A percentile compares a stretch with the other conserved stretches of the same genome.
phyloP scores from a whole-genome alignment of 768 basidiomycete genomes.

The Filobasidium floriforme region DNA sequence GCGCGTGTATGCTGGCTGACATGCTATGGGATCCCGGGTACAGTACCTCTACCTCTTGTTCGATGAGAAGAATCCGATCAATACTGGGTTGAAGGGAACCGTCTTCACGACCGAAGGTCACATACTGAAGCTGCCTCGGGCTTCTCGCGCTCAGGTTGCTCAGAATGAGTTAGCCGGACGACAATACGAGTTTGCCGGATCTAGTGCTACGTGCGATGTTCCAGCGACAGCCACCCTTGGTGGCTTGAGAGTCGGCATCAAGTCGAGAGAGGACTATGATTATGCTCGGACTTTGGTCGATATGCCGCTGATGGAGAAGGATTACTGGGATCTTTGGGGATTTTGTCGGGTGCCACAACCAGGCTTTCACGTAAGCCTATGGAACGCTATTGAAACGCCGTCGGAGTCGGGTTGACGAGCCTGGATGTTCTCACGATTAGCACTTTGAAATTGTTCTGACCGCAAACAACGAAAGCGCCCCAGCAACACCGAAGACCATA shows the following conservation, averaged over 20 bases:
- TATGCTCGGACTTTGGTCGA: constrained; percentile 69
- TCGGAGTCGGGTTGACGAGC: constrained; percentile 13
- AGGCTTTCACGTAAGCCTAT: constrained; percentile 58
- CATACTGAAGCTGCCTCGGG: constrained; percentile 59
- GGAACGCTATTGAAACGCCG: constrained; percentile 14
- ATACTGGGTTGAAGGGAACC: constrained; percentile 70
- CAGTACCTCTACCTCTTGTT: constrained; percentile 91
- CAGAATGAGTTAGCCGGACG: constrained; percentile 26
- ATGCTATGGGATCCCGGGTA: constrained; percentile 9
- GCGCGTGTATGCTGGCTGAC: neutral
- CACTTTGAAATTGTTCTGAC: constrained; percentile 76
- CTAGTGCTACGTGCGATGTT: constrained; percentile 53
- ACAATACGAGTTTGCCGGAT: constrained; percentile 22
- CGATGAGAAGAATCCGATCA: constrained; percentile 69
- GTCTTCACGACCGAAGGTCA: constrained; percentile 97
- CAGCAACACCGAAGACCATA: constrained; percentile 57
- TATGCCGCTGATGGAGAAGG: constrained; percentile 50
- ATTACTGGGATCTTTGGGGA: constrained; percentile 60
- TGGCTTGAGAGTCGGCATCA: constrained; percentile 63
- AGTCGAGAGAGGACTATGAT: constrained; percentile 65
- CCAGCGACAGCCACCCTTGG: constrained; percentile 48
- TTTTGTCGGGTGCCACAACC: constrained; percentile 67
- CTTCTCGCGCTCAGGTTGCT: constrained; percentile 49
- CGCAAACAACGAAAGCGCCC: constrained; percentile 51
- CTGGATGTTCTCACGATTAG: constrained; percentile 46